These are phyloP conservation scores for Tympanopsis confertula DNA, from an alignment of 2,329 filamentous ascomycete species.

Conservation along the genomic window DNA sequence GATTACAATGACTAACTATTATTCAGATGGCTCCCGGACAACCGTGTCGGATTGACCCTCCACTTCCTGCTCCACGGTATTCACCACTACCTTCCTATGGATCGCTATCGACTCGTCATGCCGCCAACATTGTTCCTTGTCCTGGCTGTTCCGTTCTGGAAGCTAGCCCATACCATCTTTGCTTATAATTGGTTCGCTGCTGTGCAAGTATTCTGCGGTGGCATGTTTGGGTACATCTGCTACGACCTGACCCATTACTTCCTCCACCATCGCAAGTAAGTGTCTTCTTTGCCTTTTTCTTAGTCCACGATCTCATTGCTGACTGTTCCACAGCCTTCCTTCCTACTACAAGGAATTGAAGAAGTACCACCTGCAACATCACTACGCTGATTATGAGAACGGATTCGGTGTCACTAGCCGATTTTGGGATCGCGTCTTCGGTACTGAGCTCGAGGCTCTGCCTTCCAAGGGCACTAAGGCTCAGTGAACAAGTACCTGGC, in stretches of 20 bases:
- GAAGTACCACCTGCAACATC: constrained; percentile 94
- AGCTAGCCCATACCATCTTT: constrained; percentile 73
- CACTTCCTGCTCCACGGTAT: constrained; percentile 95
- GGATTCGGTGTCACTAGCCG: constrained; percentile 92
- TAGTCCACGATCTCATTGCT: neutral
- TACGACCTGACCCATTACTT: constrained; percentile 99
- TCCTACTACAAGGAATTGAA: constrained; percentile 84
- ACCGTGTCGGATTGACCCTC: constrained; percentile 70
- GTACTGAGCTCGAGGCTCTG: constrained; percentile 55
- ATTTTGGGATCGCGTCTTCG: constrained; percentile 91
- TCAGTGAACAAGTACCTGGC: neutral
- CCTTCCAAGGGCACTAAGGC: neutral
- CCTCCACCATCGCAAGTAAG: constrained; percentile 72
- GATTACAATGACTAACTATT: neutral
- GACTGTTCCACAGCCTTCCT: constrained; percentile 39
- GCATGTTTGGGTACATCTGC: constrained; percentile 88
- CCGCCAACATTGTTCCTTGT: constrained; percentile 76
- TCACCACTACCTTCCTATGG: constrained; percentile 99
- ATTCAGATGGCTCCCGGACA: constrained; percentile 73
- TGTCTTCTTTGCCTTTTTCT: neutral
- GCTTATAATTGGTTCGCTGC: constrained; percentile 76
- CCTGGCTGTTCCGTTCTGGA: constrained; percentile 84
- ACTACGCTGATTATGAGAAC: constrained; percentile 96
- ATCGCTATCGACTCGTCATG: constrained; percentile 94
- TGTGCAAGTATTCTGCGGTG: constrained; percentile 71